These are phyloP conservation scores for Scolecobasidium constrictum DNA, from an alignment of 2,329 filamentous ascomycete species.

Conservation along the genomic window DNA sequence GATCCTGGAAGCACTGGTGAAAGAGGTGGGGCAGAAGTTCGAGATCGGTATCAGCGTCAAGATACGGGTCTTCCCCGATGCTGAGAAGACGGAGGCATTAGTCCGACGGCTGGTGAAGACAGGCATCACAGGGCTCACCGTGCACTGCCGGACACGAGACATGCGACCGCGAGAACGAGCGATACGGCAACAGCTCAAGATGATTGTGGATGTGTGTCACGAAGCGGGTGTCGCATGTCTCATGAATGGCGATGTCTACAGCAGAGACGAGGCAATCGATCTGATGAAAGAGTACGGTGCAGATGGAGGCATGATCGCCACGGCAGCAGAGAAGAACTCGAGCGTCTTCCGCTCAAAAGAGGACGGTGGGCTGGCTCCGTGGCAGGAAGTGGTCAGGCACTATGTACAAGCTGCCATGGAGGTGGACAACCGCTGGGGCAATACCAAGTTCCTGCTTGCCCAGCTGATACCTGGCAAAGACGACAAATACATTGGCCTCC, in stretches of 20 bases:
- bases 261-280: constrained; percentile 57
- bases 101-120: constrained; percentile 72
- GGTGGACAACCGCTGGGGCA: constrained; percentile 76
- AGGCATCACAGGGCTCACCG: constrained; percentile 82
- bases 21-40: constrained; percentile 63
- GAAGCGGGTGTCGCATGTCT: constrained; percentile 82
- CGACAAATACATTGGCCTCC: constrained; percentile 50
- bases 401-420: constrained; percentile 66
- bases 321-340: constrained; percentile 80
- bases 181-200: constrained; percentile 72
- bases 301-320: constrained; percentile 96
- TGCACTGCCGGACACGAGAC: constrained; percentile 91
- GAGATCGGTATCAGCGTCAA: constrained; percentile 95
- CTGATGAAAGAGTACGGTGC: constrained; percentile 72
- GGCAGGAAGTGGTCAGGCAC: constrained; percentile 65
- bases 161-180: constrained; percentile 88
- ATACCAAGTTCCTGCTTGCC: constrained; percentile 83
- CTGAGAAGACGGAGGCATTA: constrained; percentile 63
- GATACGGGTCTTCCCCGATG: constrained; percentile 74
- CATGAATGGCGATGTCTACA: constrained; percentile 88
- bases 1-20: constrained; percentile 75
- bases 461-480: constrained; percentile 80
- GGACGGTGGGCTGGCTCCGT: constrained; percentile 60
- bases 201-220: constrained; percentile 71
- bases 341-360: constrained; percentile 66